These are phyloP conservation scores for Trichoderma arundinaceum DNA, from an alignment of 2,329 filamentous ascomycete genomes.

Conservation along the genomic window DNA sequence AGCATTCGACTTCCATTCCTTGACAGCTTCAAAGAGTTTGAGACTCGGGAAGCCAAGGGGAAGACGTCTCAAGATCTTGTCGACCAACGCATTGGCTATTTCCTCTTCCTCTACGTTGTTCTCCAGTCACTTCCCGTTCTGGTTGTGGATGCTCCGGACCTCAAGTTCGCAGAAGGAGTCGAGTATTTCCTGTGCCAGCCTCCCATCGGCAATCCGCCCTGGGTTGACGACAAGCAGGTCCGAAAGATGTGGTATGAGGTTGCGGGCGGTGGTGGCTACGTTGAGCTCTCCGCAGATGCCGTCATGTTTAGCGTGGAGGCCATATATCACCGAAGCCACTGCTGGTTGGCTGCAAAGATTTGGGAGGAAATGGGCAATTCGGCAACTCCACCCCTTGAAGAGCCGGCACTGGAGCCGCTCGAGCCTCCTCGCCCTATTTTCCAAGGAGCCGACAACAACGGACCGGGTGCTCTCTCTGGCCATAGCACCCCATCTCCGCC, in stretches of 20 bases:
- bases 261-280: constrained; percentile 64
- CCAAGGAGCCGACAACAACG: constrained; percentile 39
- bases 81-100: constrained; percentile 76
- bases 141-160: constrained; percentile 73
- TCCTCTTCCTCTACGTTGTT: constrained; percentile 81
- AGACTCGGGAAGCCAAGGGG: constrained; percentile 69
- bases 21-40: constrained; percentile 72
- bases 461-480: constrained; percentile 33
- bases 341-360: constrained; percentile 59
- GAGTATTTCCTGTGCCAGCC: constrained; percentile 84
- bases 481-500: constrained; percentile 41
- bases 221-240: constrained; percentile 69
- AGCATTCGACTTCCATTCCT: constrained; percentile 66
- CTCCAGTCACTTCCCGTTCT: constrained; percentile 79
- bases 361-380: constrained; percentile 52
- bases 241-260: constrained; percentile 77
- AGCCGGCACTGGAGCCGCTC: constrained; percentile 48
- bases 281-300: constrained; percentile 64
- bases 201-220: constrained; percentile 73
- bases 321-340: constrained; percentile 63
- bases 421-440: constrained; percentile 48
- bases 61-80: constrained; percentile 69
- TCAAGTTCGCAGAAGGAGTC: constrained; percentile 71
- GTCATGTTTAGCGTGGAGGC: constrained; percentile 67
- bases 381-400: constrained; percentile 38